These are phyloP conservation scores for Hymenoscyphus occultus DNA, from an alignment of 2,329 filamentous ascomycete genomes.

Conservation along the genomic window DNA sequence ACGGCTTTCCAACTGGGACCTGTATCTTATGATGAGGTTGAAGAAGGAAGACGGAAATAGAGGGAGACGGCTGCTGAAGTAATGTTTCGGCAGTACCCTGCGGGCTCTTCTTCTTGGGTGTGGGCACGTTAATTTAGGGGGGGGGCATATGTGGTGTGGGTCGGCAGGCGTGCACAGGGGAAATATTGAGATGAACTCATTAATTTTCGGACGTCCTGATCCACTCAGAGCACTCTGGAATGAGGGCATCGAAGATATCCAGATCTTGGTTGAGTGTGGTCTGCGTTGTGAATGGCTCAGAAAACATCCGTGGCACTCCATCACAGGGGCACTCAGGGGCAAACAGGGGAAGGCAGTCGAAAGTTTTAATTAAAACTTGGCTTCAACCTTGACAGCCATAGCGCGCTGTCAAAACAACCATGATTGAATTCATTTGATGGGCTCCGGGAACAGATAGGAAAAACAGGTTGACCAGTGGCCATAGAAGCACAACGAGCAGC, in stretches of 20 bases:
- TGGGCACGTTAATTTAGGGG: constrained; percentile 23
- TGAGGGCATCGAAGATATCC: constrained; percentile 3
- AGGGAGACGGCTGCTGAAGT: constrained; percentile 14
- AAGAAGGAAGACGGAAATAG: constrained; percentile 16
- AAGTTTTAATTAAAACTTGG: constrained; percentile 6
- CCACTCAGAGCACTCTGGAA: constrained; percentile 29
- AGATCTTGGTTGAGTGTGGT: constrained; percentile 17
- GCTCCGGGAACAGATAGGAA: background rate
- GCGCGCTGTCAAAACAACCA: constrained; percentile 3
- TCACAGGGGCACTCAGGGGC: constrained; percentile 17
- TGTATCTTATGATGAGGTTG: constrained; percentile 22
- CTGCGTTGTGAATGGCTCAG: constrained; percentile 9
- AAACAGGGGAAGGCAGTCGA: constrained; percentile 15
- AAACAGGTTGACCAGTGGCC: background rate
- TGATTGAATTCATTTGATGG: background rate
- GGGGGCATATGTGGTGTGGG: constrained; percentile 17
- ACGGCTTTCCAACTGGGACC: constrained; percentile 27
- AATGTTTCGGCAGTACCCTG: constrained; percentile 8
- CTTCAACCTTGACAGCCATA: background rate
- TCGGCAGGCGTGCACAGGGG: constrained; percentile 24
- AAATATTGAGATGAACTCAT: constrained; percentile 32
- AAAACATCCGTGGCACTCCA: constrained; percentile 7
- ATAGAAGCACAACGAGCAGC: background rate
- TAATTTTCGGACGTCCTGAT: constrained; percentile 13
- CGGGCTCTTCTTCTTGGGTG: background rate